Percentiles rank a stretch among this genome's conserved stretches.
phyloP scores from a whole-genome alignment of 1,284 basidiomycete genomes.

The Abortiporus biennis region DNA sequence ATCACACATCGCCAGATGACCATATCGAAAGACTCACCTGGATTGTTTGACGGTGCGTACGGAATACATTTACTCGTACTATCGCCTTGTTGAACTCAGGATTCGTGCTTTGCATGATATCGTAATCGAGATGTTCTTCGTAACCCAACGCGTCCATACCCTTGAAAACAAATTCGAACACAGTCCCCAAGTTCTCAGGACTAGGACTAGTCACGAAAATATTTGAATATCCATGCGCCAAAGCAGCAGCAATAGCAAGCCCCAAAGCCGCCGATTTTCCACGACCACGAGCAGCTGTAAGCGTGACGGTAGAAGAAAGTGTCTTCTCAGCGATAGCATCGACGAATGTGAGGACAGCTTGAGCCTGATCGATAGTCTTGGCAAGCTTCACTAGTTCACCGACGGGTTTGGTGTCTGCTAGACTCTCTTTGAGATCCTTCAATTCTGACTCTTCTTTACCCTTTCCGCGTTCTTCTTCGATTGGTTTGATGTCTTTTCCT shows the following conservation, averaged over 20 bases:
- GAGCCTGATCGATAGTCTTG: slow-evolving; percentile 90
- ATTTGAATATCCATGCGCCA: slow-evolving; percentile 95
- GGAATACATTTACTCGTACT: slow-evolving; percentile 94
- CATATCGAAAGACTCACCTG: slow-evolving; percentile 70
- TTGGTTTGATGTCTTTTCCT: slow-evolving; percentile 85
- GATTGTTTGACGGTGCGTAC: slow-evolving; percentile 89
- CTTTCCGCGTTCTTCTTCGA: slow-evolving; percentile 53
- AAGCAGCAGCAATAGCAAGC: slow-evolving; percentile 87
- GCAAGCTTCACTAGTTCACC: slow-evolving; percentile 90
- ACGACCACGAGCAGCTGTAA: slow-evolving; percentile 92
- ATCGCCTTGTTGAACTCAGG: slow-evolving; percentile 95
- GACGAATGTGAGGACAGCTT: slow-evolving; percentile 88
- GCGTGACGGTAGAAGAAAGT: slow-evolving; percentile 89
- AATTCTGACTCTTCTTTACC: slow-evolving; percentile 65
- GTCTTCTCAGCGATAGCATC: slow-evolving; percentile 92
- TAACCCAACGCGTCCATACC: slow-evolving; percentile 94
- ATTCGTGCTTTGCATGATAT: slow-evolving; percentile 91
- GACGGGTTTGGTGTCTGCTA: slow-evolving; percentile 83
- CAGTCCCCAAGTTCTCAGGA: slow-evolving; percentile 95
- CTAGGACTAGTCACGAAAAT: slow-evolving; percentile 98
- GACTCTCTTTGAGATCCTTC: slow-evolving; percentile 73
- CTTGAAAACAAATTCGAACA: slow-evolving; percentile 99
- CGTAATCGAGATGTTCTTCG: slow-evolving; percentile 97
- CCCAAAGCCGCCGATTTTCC: slow-evolving; percentile 97
- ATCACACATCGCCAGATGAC: neutral